Evolutionary conservation across 768 basidiomycete species (phyloP), one percentile per base, ranked within the genome.

Genomic region (Lyophyllum decastes): DNA sequence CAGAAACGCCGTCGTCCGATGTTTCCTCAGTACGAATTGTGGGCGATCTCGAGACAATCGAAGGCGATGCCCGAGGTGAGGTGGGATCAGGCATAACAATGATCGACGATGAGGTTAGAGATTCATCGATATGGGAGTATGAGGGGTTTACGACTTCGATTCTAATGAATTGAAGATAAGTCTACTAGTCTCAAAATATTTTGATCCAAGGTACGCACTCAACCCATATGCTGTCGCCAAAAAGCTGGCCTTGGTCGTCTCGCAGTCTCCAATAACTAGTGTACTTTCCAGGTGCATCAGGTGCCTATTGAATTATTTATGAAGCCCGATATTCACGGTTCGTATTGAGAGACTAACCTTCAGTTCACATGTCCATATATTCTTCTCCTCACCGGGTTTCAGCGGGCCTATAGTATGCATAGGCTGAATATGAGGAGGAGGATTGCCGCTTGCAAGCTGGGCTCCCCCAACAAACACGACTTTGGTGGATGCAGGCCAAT

Each of bases 151-250:
- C 76, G n/a, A 92, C 89, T 52, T 78, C 82, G 68, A 92, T 86
- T 57, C 89, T 91, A 55, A 10, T 26, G 50, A 45, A 59, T 50
- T 25, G 7, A 2, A 22, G 41, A 11, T 62, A 5, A 60, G 27
- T 21, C 45, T 57, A 50, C 43, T 49, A 35, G 52, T 21, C 43
- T 33, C 43, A 12, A 45, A 40, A n/a, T 21, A 54, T 43, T 14
- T 27, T 21, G 40, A n/a, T 41, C n/a, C 8, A 24, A 57, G 2
- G 14, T 14, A 76, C 88, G 70, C 58, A 91, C 91, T 92, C 89
- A 24, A 90, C 83, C 90, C 91, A 92, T 19, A 94, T 77, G 56
- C 81, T 87, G 52, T 87, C 76, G 24, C 90, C 92, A 64, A 94
- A 94, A 45, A 83, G 67, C 41, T 77, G 77, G 1, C 82, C 84